Evolutionary conservation across 2,329 filamentous ascomycete species (phyloP).

Genomic region (Nemania serpens): DNA sequence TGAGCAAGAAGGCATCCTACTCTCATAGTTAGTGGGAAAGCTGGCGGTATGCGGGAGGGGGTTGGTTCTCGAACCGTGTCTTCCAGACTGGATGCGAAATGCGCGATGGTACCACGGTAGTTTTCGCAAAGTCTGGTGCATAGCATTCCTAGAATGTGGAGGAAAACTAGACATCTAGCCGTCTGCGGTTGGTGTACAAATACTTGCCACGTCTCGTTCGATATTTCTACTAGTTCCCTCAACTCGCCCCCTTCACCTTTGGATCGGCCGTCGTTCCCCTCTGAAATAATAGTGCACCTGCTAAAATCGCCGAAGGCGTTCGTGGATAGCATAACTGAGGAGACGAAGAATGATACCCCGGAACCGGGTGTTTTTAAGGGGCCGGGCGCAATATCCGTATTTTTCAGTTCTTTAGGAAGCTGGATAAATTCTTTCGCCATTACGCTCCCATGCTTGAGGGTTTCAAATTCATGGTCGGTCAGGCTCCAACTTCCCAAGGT

Average conservation of each 20-base stretch:
- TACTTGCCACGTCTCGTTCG: slow-evolving; percentile 20
- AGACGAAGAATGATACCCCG: slow-evolving; percentile 12
- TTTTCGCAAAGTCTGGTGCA: slow-evolving; percentile 12
- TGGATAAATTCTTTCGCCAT: background rate
- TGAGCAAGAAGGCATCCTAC: slow-evolving; percentile 11
- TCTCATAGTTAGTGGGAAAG: background rate
- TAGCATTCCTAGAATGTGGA: slow-evolving; percentile 9
- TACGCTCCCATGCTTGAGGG: background rate
- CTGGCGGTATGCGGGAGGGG: background rate
- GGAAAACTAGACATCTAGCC: slow-evolving; percentile 24
- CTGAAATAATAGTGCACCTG: slow-evolving; percentile 22
- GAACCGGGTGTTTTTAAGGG: background rate
- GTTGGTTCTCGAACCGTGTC: slow-evolving; percentile 4
- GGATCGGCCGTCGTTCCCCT: background rate
- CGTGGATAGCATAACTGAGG: slow-evolving; percentile 23
- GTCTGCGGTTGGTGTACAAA: slow-evolving; percentile 28
- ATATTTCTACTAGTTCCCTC: background rate
- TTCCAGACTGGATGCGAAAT: slow-evolving; percentile 3
- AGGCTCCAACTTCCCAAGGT: slow-evolving; percentile 6
- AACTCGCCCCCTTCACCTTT: background rate
- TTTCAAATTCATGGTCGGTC: background rate
- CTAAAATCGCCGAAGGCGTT: slow-evolving; percentile 27
- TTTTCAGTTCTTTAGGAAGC: background rate
- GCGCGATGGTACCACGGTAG: slow-evolving; percentile 13
- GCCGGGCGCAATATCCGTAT: too few species aligned